Evolutionary conservation across 768 basidiomycete genomes (phyloP).

Genomic region (Amanita pseudoporphyria): DNA sequence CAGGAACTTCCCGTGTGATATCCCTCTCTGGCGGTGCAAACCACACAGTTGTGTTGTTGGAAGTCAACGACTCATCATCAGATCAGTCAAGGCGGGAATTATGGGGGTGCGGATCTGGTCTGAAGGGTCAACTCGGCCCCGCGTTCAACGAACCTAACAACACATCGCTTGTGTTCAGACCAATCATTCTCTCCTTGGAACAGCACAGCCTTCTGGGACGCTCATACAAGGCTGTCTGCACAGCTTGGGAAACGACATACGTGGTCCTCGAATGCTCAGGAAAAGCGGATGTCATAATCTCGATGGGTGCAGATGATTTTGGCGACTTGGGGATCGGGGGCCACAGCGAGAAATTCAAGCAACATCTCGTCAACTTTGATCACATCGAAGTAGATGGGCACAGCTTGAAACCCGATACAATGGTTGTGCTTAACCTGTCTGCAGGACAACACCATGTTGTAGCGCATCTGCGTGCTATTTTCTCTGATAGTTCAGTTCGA

Average conservation of each 20-base stretch:
- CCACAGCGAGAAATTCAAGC: conserved; percentile 12
- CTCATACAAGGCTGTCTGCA: conserved; percentile 39
- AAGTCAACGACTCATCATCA: conserved; percentile 11
- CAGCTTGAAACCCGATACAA: conserved; percentile 13
- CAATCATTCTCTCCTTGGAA: conserved; percentile 31
- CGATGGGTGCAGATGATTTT: conserved; percentile 82
- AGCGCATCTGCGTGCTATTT: conserved; percentile 25
- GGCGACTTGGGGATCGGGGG: conserved; percentile 64
- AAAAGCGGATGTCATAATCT: conserved; percentile 46
- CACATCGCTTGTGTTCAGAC: conserved; percentile 33
- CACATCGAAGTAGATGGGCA: conserved; percentile 23
- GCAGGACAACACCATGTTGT: conserved; percentile 73
- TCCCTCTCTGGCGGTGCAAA: conserved; percentile 66
- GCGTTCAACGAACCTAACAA: conserved; percentile 9
- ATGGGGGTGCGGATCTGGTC: conserved; percentile 72
- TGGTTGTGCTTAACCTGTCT: conserved; percentile 33
- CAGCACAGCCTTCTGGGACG: conserved; percentile 30
- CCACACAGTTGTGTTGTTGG: conserved; percentile 67
- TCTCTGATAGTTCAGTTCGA: conserved; percentile 13
- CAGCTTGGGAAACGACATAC: conserved; percentile 82
- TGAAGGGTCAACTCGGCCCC: conserved; percentile 62
- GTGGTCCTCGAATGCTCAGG: conserved; percentile 42
- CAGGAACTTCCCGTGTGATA: conserved; percentile 24
- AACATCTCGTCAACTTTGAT: conserved; percentile 33
- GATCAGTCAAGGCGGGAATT: conserved; percentile 25